Percentiles rank a stretch among this genome's conserved stretches.
phyloP scores from a whole-genome alignment of 78 protist species.

The Planoprotostelium fungivorum region DNA sequence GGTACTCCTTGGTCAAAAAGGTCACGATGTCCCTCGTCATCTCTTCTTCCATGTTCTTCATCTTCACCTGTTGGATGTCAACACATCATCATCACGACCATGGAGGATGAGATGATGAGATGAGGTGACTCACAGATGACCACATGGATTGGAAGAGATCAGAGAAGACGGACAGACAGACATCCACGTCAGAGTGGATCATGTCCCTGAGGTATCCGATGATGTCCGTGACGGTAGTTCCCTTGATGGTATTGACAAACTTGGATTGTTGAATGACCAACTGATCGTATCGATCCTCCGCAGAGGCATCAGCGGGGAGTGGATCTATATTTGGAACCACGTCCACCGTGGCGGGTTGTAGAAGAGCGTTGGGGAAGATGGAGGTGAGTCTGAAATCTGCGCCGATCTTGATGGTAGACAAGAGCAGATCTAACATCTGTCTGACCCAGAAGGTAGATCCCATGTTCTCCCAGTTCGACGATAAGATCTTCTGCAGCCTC shows the following conservation, averaged over 20 bases:
- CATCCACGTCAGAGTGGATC: conserved; percentile 4
- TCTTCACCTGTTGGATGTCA: not conserved
- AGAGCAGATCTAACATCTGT: conserved; percentile 66
- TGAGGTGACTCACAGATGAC: not conserved
- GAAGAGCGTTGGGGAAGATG: not conserved
- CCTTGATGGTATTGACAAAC: conserved; percentile 7
- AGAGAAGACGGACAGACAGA: conserved; percentile 14
- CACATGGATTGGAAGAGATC: conserved; percentile 22
- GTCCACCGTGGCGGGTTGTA: no score
- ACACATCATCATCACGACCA: no score
- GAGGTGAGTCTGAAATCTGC: not conserved
- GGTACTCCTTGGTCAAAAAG: not conserved
- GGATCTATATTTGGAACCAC: no score
- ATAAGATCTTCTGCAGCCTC: not conserved
- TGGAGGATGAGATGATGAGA: no score
- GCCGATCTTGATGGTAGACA: not conserved
- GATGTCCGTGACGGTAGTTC: conserved; percentile 7
- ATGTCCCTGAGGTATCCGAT: conserved; percentile 18
- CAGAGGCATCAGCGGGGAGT: not conserved
- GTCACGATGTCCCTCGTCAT: not conserved
- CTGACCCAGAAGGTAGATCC: conserved; percentile 62
- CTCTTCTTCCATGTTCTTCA: not conserved
- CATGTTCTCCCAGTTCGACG: conserved; percentile 58
- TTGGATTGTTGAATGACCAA: not conserved
- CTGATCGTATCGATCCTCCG: not conserved